Conservation (phyloP, 2,329 filamentous ascomycete species). For the Hypomyces perniciosus region DNA sequence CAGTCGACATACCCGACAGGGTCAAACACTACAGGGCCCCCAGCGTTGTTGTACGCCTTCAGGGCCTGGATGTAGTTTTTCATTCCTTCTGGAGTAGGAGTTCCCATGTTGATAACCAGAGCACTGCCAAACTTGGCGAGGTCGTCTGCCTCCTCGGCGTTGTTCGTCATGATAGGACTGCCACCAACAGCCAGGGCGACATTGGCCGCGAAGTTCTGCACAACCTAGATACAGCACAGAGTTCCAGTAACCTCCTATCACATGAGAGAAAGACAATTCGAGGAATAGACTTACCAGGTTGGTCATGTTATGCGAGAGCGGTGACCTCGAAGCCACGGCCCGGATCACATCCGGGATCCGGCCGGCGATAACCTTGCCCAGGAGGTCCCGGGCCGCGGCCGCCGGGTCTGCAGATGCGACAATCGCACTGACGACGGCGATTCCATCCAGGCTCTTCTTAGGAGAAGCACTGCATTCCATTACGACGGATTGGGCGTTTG, state of each 20-base stretch:
- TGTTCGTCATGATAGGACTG: constrained; percentile 91
- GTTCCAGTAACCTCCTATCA: not conserved
- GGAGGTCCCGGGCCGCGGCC: constrained; percentile 54
- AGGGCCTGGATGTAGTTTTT: constrained; percentile 68
- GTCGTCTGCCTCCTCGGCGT: constrained; percentile 74
- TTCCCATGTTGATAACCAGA: constrained; percentile 93
- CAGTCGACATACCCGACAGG: constrained; percentile 67
- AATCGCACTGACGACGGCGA: constrained; percentile 87
- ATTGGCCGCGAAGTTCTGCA: constrained; percentile 92
- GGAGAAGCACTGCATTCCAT: constrained; percentile 54
- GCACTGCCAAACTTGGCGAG: constrained; percentile 71
- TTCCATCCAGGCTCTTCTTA: constrained; percentile 63
- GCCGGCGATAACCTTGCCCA: constrained; percentile 42
- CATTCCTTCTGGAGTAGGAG: constrained; percentile 69
- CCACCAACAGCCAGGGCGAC: constrained; percentile 78
- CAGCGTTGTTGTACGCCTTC: constrained; percentile 70
- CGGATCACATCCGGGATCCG: constrained; percentile 46
- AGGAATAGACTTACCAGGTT: constrained; percentile 54
- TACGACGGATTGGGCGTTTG: constrained; percentile 68
- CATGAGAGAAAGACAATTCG: not conserved
- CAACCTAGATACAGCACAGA: constrained; percentile 42
- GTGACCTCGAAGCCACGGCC: constrained; percentile 56
- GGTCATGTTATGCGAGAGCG: constrained; percentile 93
- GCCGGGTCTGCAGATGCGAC: constrained; percentile 65
- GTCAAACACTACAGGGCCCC: constrained; percentile 75